Conservation (phyloP, 2,329 filamentous ascomycete species). For the Nigrospora osmanthi region DNA sequence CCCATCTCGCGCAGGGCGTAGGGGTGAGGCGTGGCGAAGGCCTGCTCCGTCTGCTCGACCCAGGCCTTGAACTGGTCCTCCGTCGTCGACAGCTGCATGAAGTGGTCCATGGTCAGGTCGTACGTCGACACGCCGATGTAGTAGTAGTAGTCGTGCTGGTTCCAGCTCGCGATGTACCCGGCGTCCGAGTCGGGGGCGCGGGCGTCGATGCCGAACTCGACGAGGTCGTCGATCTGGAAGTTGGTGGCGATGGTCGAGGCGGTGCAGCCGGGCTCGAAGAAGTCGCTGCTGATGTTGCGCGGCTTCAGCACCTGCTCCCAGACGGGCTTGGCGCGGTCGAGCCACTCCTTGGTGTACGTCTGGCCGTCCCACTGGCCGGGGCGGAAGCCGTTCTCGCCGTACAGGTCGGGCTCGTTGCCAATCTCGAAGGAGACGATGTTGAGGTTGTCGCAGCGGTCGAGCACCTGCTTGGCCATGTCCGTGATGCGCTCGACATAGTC, state of each 20-base stretch:
- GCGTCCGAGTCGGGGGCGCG: constrained; percentile 22
- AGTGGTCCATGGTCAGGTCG: constrained; percentile 31
- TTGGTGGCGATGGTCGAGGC: constrained; percentile 41
- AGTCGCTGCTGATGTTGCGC: constrained; percentile 26
- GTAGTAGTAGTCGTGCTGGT: constrained; percentile 47
- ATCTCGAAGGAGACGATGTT: constrained; percentile 19
- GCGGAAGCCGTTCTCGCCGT: constrained; percentile 32
- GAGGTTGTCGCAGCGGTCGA: constrained; percentile 13
- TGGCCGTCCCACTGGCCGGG: constrained; percentile 32
- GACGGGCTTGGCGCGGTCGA: constrained; percentile 32
- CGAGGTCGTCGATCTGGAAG: constrained; percentile 35
- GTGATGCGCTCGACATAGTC: constrained; percentile 35
- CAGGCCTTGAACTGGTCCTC: constrained; percentile 38
- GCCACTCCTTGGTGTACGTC: constrained; percentile 35
- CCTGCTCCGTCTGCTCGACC: constrained; percentile 32
- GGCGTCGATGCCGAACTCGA: constrained; percentile 27
- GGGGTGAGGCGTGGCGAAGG: constrained; percentile 29
- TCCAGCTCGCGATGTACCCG: constrained; percentile 33
- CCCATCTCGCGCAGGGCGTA: constrained; percentile 45
- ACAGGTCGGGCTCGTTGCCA: constrained; percentile 22
- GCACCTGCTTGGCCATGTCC: constrained; percentile 23
- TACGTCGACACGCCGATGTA: constrained; percentile 38
- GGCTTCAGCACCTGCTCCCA: constrained; percentile 36
- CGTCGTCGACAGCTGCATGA: constrained; percentile 36
- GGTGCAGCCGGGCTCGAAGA: constrained; percentile 40